Conservation (phyloP, 2,329 filamentous ascomycete genomes). For the Trichoderma brevicompactum region DNA sequence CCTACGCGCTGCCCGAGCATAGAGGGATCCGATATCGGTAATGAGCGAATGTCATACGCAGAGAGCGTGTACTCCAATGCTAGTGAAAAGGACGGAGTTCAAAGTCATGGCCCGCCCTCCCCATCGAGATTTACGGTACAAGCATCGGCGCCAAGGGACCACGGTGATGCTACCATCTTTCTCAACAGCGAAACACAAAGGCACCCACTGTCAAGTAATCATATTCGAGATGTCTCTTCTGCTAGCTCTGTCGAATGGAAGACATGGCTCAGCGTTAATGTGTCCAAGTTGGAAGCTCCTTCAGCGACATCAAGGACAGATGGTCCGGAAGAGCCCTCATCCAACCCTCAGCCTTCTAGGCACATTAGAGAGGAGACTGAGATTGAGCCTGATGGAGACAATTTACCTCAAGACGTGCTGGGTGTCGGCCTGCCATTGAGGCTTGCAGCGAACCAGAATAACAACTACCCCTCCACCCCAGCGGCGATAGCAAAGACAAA, state of each 20-base stretch:
- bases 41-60: slow-evolving; percentile 45
- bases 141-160: not conserved
- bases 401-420: not conserved
- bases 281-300: slow-evolving; percentile 50
- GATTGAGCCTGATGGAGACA: slow-evolving; percentile 45
- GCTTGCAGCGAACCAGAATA: not conserved
- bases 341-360: slow-evolving; percentile 35
- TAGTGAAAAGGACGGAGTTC: slow-evolving; percentile 34
- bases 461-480: not conserved
- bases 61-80: slow-evolving; percentile 56
- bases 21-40: slow-evolving; percentile 46
- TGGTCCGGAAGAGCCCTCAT: slow-evolving; percentile 8
- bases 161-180: slow-evolving; percentile 29
- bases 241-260: slow-evolving; percentile 60
- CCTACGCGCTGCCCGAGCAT: slow-evolving; percentile 48
- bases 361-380: slow-evolving; percentile 58
- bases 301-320: slow-evolving; percentile 29
- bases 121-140: not conserved
- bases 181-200: slow-evolving; percentile 29
- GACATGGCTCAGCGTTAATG: slow-evolving; percentile 57
- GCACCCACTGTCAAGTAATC: slow-evolving; percentile 31
- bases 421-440: slow-evolving; percentile 2
- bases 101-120: not conserved
- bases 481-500: not conserved
- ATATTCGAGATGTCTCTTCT: slow-evolving; percentile 46